Evolutionary conservation across 805 yeast species (phyloP), one percentile per base, ranked within the genome.

Genomic region (Yarrowia porcina): DNA sequence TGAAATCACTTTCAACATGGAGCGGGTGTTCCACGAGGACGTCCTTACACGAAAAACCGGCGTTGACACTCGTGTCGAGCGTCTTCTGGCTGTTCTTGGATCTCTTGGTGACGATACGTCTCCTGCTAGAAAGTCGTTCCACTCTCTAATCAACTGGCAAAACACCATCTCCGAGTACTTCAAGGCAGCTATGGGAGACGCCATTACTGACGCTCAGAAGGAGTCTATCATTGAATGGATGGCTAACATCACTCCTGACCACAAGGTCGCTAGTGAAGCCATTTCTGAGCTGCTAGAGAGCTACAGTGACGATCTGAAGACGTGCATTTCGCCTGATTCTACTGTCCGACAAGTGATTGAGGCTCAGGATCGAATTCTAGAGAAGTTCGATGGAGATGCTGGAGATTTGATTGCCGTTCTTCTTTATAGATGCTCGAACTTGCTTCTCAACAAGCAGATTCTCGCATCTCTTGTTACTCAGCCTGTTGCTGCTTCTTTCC

Each of bases 121-220:
- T 23, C 85, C 83, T 66, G 81, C 92, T 0, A 78, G 79, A 65
- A 77, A 82, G 23, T 83, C 96, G 0, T 87, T 90, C 67, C 73
- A 78, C 64, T 93, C 96, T 0, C 82, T 89, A 36, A 80, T 83
- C 57, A 82, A 79, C 68, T 79, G 96, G 56, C 97, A 90, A 49
- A 56, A 63, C 23, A 56, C 52, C 28, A 72, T 83, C 27, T 75
- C 88, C 1, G 71, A 75, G 2, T 89, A 83, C 1, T 61, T 89
- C 8, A 65, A 67, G 32, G 45, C 47, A 9, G 45, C 65, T 6
- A 27, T 66, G 52, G 39, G 49, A 7, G 49, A 56, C 21, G 25
- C 25, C 4, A 57, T 63, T 13, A 57, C 39, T 10, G 63, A 41
- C 7, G 64, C 38, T 1, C 49, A 39, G 7, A 33, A 68, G 21